These are phyloP conservation scores for Colletotrichum neosansevieriae DNA, from an alignment of 2,329 filamentous ascomycete genomes.

Conservation along the genomic window DNA sequence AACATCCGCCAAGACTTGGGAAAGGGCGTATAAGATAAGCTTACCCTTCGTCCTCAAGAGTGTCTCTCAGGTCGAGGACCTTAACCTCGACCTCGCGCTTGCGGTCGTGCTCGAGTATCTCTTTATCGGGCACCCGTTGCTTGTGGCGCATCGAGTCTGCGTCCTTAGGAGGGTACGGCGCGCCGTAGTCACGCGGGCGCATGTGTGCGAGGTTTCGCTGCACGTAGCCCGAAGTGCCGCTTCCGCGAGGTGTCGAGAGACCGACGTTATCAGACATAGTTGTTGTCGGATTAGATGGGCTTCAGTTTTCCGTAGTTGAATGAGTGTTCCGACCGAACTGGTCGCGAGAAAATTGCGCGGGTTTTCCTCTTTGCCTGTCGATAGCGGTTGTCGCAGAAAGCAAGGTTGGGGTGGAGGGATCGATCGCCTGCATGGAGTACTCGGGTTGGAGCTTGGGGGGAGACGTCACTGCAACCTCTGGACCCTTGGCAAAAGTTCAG, in stretches of 20 bases:
- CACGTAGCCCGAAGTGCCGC: slow-evolving; percentile 96
- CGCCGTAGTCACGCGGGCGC: slow-evolving; percentile 81
- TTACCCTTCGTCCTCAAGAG: slow-evolving; percentile 89
- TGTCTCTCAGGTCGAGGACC: slow-evolving; percentile 89
- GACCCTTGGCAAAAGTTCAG: slow-evolving; percentile 34
- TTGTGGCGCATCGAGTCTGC: slow-evolving; percentile 77
- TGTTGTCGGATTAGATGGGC: neutral
- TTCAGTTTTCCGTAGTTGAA: neutral
- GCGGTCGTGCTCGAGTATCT: slow-evolving; percentile 93
- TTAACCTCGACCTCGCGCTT: slow-evolving; percentile 93
- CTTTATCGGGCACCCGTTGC: slow-evolving; percentile 87
- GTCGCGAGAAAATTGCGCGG: neutral
- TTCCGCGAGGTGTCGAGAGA: slow-evolving; percentile 92
- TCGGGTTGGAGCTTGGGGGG: slow-evolving; percentile 3
- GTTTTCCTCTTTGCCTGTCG: neutral
- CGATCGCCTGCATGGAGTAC: slow-evolving; percentile 13
- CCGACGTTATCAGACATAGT: slow-evolving; percentile 98
- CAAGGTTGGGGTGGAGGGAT: slow-evolving; percentile 11
- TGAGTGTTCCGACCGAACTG: neutral
- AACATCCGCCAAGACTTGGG: neutral
- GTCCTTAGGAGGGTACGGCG: slow-evolving; percentile 80
- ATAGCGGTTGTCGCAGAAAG: slow-evolving; percentile 10
- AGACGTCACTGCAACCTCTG: slow-evolving; percentile 34
- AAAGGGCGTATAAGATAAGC: slow-evolving; percentile 46
- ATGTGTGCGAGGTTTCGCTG: slow-evolving; percentile 95